A percentile compares a stretch with the other conserved stretches of the same genome.
Conservation (phyloP, 1,284 basidiomycete genomes). For the Naganishia sp. region DNA sequence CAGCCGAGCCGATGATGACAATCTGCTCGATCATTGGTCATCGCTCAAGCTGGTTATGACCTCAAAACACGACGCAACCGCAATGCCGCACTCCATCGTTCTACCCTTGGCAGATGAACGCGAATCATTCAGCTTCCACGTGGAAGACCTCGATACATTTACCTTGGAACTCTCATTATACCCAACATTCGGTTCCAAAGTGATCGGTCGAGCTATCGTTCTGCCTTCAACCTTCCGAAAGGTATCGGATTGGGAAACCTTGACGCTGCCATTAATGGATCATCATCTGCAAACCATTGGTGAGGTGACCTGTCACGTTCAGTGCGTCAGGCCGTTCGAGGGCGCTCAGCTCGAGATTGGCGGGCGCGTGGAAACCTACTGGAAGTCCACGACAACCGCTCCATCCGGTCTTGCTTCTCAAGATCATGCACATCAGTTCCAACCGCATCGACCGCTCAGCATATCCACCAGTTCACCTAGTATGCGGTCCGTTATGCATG, state of each 20-base stretch:
- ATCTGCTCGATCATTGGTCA: slow-evolving; percentile 56
- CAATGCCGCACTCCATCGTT: slow-evolving; percentile 83
- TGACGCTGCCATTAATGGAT: slow-evolving; percentile 84
- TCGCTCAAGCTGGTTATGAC: slow-evolving; percentile 93
- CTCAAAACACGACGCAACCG: slow-evolving; percentile 73
- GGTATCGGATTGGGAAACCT: slow-evolving; percentile 59
- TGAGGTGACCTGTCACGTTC: slow-evolving; percentile 88
- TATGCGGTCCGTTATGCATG: slow-evolving; percentile 28
- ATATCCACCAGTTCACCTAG: slow-evolving; percentile 50
- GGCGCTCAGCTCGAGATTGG: slow-evolving; percentile 95
- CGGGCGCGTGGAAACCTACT: slow-evolving; percentile 92
- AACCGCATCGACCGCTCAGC: slow-evolving; percentile 50
- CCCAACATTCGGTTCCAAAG: slow-evolving; percentile 97
- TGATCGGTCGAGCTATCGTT: slow-evolving; percentile 89
- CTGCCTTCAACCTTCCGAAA: slow-evolving; percentile 72
- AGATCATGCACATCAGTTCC: slow-evolving; percentile 54
- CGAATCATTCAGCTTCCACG: slow-evolving; percentile 88
- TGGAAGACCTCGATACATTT: slow-evolving; percentile 70
- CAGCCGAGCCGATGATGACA: slow-evolving; percentile 52
- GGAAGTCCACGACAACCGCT: slow-evolving; percentile 75
- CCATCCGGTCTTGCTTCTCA: slow-evolving; percentile 41
- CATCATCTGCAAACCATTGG: slow-evolving; percentile 91
- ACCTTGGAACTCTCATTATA: slow-evolving; percentile 92
- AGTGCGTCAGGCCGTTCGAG: slow-evolving; percentile 85
- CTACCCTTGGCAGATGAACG: slow-evolving; percentile 78